Percentiles rank a stretch among this genome's conserved stretches.
These are phyloP conservation scores for Trichoderma polysporum DNA, from an alignment of 2,329 filamentous ascomycete genomes.

Conservation along the genomic window DNA sequence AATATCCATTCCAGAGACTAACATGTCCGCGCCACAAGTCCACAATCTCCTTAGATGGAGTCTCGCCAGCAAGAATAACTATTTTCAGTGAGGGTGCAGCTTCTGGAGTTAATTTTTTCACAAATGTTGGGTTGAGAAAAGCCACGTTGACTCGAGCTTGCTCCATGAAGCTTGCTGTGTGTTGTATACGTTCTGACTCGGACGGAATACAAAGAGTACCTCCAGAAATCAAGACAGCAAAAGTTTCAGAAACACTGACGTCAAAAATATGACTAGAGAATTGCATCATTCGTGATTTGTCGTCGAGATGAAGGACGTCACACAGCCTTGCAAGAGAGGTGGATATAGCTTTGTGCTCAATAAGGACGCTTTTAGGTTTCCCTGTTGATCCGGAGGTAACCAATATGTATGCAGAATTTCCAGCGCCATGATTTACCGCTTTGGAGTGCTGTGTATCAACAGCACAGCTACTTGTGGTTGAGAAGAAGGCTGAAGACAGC, in stretches of 20 bases:
- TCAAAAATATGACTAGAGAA: slow-evolving; percentile 23
- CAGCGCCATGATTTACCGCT: not conserved
- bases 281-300: not conserved
- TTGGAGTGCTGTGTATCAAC: not conserved
- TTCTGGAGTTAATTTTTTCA: not conserved
- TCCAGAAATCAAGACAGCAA: not conserved
- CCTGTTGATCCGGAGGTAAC: slow-evolving; percentile 10
- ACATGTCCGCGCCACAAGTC: slow-evolving; percentile 22
- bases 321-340: not conserved
- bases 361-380: slow-evolving; percentile 10
- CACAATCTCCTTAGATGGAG: slow-evolving; percentile 33
- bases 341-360: not conserved
- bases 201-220: slow-evolving; percentile 12
- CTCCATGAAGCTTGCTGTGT: not conserved
- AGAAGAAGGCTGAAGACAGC: not conserved
- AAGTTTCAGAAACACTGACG: slow-evolving; percentile 12
- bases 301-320: not conserved
- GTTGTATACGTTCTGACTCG: not conserved
- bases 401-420: not conserved
- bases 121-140: slow-evolving; percentile 22
- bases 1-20: slow-evolving; percentile 29
- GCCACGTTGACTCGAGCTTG: not conserved
- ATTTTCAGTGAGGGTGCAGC: slow-evolving; percentile 12
- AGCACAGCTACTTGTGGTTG: not conserved
- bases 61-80: slow-evolving; percentile 21